Evolutionary conservation across 768 basidiomycete genomes (phyloP).

Genomic region (Clavulina sp.): DNA sequence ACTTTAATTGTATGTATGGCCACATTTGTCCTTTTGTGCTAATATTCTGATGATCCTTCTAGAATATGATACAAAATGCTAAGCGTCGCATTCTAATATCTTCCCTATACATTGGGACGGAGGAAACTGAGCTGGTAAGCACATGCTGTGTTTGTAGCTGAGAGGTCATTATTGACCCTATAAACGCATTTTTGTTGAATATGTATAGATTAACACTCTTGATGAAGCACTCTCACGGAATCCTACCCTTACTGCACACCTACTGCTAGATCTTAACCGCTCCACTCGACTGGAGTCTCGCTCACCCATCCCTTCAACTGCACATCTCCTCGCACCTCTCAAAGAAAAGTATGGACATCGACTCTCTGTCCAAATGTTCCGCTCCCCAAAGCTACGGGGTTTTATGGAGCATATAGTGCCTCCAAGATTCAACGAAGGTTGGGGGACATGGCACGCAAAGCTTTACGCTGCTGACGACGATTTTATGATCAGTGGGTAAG

Average conservation of each 20-base stretch:
- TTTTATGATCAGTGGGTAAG: slow-evolving; percentile 83
- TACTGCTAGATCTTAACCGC: slow-evolving; percentile 70
- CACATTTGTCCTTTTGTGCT: background rate
- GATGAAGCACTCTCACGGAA: slow-evolving; percentile 39
- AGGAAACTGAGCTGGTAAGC: slow-evolving; percentile 64
- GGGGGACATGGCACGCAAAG: slow-evolving; percentile 98
- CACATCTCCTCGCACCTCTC: slow-evolving; percentile 44
- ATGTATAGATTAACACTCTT: slow-evolving; percentile 52
- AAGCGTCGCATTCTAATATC: slow-evolving; percentile 72
- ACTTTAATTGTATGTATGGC: slow-evolving; percentile 1
- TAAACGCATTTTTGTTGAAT: background rate
- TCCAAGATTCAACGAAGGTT: slow-evolving; percentile 90
- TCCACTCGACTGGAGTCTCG: slow-evolving; percentile 55
- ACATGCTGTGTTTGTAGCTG: slow-evolving; percentile 2
- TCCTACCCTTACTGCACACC: slow-evolving; percentile 42
- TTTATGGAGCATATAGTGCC: slow-evolving; percentile 63
- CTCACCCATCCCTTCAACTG: slow-evolving; percentile 31
- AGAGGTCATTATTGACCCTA: too few species aligned
- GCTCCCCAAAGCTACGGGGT: slow-evolving; percentile 70
- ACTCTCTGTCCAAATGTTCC: slow-evolving; percentile 65
- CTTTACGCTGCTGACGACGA: slow-evolving; percentile 88
- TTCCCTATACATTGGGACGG: slow-evolving; percentile 70
- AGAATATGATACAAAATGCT: slow-evolving; percentile 70
- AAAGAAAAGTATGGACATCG: slow-evolving; percentile 50
- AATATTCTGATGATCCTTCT: background rate